phyloP scores from a whole-genome alignment of 495 filamentous ascomycete species.

The Hyaloscypha finlandica region DNA sequence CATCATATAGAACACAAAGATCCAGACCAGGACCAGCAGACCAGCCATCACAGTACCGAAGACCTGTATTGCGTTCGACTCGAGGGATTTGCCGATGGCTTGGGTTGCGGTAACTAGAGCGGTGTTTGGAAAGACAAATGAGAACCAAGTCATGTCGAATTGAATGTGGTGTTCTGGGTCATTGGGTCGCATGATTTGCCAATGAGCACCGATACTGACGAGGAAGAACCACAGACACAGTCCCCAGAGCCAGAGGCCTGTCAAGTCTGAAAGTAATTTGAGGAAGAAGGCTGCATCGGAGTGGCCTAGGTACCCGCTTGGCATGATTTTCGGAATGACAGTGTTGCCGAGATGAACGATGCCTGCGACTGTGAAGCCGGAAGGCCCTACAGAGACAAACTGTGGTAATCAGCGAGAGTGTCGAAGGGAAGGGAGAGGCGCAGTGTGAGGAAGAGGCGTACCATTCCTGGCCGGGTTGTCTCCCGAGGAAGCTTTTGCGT shows the following conservation, averaged over 20 bases:
- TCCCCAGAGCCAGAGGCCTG: constrained; percentile 82
- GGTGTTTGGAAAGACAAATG: constrained; percentile 84
- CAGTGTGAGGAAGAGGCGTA: constrained; percentile 23
- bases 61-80: constrained; percentile 61
- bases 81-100: constrained; percentile 66
- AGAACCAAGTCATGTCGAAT: constrained; percentile 84
- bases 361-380: constrained; percentile 75
- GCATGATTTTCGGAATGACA: constrained; percentile 40
- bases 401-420: constrained; percentile 17
- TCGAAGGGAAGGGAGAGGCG: too few relatives aligned
- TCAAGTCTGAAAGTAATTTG: constrained; percentile 42
- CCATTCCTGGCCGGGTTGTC: constrained; percentile 73
- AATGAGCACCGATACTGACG: constrained; percentile 73
- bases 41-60: constrained; percentile 66
- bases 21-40: constrained; percentile 66
- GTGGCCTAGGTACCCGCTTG: constrained; percentile 39
- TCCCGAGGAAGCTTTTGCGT: constrained; percentile 85
- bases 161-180: constrained; percentile 53
- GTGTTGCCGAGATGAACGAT: constrained; percentile 51
- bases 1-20: constrained; percentile 71
- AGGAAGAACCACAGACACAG: constrained; percentile 87
- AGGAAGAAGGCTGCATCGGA: constrained; percentile 42
- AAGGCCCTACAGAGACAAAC: constrained; percentile 81
- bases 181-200: constrained; percentile 61
- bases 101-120: constrained; percentile 73